A percentile compares a stretch with the other conserved stretches of the same genome.
Evolutionary conservation across 352 stramenopile genomes (phyloP).

Genomic region (Phytophthora uliginosa): DNA sequence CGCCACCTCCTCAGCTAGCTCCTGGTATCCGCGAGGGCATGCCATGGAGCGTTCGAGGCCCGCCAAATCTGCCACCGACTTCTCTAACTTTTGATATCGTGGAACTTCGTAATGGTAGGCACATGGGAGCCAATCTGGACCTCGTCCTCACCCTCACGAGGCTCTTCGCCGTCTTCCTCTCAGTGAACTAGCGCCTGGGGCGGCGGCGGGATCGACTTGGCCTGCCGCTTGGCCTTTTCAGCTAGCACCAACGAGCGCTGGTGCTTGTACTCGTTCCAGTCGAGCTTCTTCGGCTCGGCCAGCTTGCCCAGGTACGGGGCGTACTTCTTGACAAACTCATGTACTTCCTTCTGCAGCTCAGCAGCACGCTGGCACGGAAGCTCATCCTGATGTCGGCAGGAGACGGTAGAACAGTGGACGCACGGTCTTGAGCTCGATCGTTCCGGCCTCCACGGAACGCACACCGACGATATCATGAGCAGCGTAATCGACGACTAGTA

Average conservation of each 20-base stretch:
- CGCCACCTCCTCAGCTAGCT: conserved; percentile 51
- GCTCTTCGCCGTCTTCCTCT: conserved; percentile 34
- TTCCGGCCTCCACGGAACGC: conserved; percentile 87
- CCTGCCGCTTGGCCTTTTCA: conserved; percentile 43
- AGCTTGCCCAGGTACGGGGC: conserved; percentile 72
- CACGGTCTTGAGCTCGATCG: conserved; percentile 91
- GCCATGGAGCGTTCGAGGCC: conserved; percentile 82
- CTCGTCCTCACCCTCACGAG: conserved; percentile 34
- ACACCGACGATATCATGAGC: conserved; percentile 83
- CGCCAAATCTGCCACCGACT: conserved; percentile 75
- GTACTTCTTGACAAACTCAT: conserved; percentile 85
- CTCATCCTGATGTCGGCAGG: conserved; percentile 80
- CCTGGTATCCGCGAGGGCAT: conserved; percentile 74
- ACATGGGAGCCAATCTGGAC: conserved; percentile 38
- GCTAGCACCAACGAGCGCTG: conserved; percentile 52
- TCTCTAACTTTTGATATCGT: conserved; percentile 85
- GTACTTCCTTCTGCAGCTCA: conserved; percentile 80
- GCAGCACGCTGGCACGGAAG: conserved; percentile 71
- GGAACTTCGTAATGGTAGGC: conserved; percentile 79
- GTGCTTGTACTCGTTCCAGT: conserved; percentile 91
- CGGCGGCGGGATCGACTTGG: conserved; percentile 21
- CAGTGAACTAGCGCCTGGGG: conserved; percentile 2
- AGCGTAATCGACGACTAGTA: conserved; percentile 89
- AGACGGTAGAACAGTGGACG: conserved; percentile 86
- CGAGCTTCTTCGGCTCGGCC: conserved; percentile 74